phyloP scores from a whole-genome alignment of 1,284 basidiomycete genomes.

The Marasmius tenuissimus region DNA sequence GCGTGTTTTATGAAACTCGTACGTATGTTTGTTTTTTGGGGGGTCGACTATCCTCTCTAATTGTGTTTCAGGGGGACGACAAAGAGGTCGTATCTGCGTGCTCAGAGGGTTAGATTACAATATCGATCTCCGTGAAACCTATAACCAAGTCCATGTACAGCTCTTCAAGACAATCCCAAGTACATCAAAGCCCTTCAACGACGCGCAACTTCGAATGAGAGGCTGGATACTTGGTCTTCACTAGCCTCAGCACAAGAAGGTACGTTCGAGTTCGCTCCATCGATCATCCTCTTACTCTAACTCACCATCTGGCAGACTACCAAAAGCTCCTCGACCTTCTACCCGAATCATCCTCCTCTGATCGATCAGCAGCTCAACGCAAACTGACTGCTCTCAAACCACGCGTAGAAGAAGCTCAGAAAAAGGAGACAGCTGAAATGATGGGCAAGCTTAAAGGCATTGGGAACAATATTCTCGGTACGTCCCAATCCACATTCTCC shows the following conservation, averaged over 20 bases:
- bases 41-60: neutral
- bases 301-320: slow-evolving; percentile 61
- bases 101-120: slow-evolving; percentile 55
- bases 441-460: slow-evolving; percentile 89
- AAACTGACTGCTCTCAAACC: slow-evolving; percentile 60
- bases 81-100: slow-evolving; percentile 77
- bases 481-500: slow-evolving; percentile 15
- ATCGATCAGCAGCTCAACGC: slow-evolving; percentile 47
- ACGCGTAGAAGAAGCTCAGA: slow-evolving; percentile 73
- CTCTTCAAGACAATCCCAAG: slow-evolving; percentile 78
- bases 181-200: slow-evolving; percentile 91
- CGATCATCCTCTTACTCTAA: slow-evolving; percentile 9
- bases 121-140: slow-evolving; percentile 2
- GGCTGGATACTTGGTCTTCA: slow-evolving; percentile 80
- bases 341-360: slow-evolving; percentile 49
- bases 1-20: slow-evolving; percentile 80
- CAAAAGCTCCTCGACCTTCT: slow-evolving; percentile 65
- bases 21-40: slow-evolving; percentile 21
- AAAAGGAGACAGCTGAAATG: slow-evolving; percentile 92
- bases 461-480: slow-evolving; percentile 90
- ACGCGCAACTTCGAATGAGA: slow-evolving; percentile 83
- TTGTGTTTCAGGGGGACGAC: slow-evolving; percentile 58
- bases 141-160: slow-evolving; percentile 38
- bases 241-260: slow-evolving; percentile 85
- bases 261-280: slow-evolving; percentile 26